phyloP scores from a whole-genome alignment of 192 early-diverging fungal species.

The Mortierella alpina region DNA sequence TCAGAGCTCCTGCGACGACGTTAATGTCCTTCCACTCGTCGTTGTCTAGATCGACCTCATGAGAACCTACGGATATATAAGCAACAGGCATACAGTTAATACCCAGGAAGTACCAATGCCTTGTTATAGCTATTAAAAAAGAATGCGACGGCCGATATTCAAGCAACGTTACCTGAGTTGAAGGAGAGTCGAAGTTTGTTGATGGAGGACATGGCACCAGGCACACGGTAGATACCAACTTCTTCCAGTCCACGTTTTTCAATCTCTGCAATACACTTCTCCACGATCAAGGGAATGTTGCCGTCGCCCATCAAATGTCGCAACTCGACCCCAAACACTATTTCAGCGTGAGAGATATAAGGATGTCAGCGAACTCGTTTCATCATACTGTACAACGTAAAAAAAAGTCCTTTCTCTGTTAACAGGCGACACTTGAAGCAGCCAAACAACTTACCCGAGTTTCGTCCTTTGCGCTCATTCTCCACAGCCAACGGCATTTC shows the following conservation, averaged over 20 bases:
- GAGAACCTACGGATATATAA: constrained; percentile 13
- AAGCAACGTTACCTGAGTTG: constrained; percentile 63
- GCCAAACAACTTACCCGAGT: constrained; percentile 27
- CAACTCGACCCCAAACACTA: constrained; percentile 72
- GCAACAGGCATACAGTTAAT: too few species aligned
- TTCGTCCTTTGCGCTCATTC: constrained; percentile 59
- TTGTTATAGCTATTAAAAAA: background rate
- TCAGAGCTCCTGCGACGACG: constrained; percentile 88
- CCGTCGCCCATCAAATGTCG: constrained; percentile 68
- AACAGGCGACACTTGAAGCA: background rate
- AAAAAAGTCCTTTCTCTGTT: background rate
- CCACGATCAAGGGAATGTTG: constrained; percentile 68
- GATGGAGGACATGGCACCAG: constrained; percentile 72
- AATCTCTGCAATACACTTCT: constrained; percentile 78
- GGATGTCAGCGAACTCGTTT: background rate
- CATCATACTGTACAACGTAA: background rate
- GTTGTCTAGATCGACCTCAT: constrained; percentile 65
- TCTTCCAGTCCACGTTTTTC: constrained; percentile 79
- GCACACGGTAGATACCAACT: constrained; percentile 80
- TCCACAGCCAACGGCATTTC: constrained; percentile 12
- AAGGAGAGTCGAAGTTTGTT: constrained; percentile 68
- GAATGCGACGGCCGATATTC: background rate
- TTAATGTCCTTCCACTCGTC: constrained; percentile 81
- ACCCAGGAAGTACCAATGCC: background rate
- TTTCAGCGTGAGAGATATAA: background rate